These are phyloP conservation scores for Lithohypha guttulata DNA, from an alignment of 2,329 filamentous ascomycete species.

Conservation along the genomic window DNA sequence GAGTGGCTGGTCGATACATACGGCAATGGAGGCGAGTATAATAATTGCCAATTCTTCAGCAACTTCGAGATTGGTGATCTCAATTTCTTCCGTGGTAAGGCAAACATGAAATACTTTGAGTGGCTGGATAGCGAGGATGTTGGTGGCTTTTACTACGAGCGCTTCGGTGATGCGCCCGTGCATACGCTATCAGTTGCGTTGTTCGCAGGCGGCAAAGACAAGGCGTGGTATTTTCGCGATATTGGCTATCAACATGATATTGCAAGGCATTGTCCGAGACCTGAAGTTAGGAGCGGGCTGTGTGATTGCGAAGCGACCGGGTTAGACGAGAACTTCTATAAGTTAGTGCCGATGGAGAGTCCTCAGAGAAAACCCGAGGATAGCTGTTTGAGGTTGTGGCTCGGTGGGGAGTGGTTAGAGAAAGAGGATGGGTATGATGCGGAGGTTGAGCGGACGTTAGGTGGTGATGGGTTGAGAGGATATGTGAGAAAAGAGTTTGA, in stretches of 20 bases:
- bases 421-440: slow-evolving; percentile 35
- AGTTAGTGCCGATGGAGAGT: slow-evolving; percentile 37
- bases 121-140: slow-evolving; percentile 35
- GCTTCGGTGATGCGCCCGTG: slow-evolving; percentile 40
- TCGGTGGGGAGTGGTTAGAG: slow-evolving; percentile 31
- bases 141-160: slow-evolving; percentile 40
- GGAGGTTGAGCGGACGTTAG: slow-evolving; percentile 31
- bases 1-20: slow-evolving; percentile 37
- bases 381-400: slow-evolving; percentile 38
- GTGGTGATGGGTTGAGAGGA: slow-evolving; percentile 36
- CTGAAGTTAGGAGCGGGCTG: slow-evolving; percentile 7
- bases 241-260: slow-evolving; percentile 38
- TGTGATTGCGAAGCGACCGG: slow-evolving; percentile 37
- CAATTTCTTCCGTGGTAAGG: slow-evolving; percentile 39
- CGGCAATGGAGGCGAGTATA: slow-evolving; percentile 33
- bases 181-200: slow-evolving; percentile 46
- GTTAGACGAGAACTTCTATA: slow-evolving; percentile 38
- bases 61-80: slow-evolving; percentile 44
- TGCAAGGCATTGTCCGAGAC: slow-evolving; percentile 28
- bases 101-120: slow-evolving; percentile 40
- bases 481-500: slow-evolving; percentile 23
- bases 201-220: slow-evolving; percentile 39
- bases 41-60: slow-evolving; percentile 41
- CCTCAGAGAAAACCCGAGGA: slow-evolving; percentile 38
- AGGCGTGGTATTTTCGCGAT: slow-evolving; percentile 43